Evolutionary conservation across 495 filamentous ascomycete species (phyloP).

Genomic region (Lasiosphaeriaceae sp.): DNA sequence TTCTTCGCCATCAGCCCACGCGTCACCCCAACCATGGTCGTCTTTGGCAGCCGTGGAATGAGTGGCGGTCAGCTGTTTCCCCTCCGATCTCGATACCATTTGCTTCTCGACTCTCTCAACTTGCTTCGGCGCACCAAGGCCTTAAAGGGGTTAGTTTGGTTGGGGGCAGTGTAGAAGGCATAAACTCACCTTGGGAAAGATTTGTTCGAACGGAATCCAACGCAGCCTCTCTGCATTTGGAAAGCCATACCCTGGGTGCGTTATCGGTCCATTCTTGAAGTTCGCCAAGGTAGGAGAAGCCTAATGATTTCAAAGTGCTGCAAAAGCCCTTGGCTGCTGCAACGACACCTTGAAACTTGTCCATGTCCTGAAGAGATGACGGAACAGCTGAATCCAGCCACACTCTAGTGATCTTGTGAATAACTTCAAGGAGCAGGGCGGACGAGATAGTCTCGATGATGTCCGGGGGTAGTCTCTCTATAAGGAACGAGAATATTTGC

Average conservation of each 20-base stretch:
- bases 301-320: constrained; percentile 52
- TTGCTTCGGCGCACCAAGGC: constrained; percentile 56
- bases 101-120: constrained; percentile 86
- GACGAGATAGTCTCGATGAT: constrained; percentile 60
- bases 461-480: constrained; percentile 58
- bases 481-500: constrained; percentile 61
- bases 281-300: constrained; percentile 65
- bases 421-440: constrained; percentile 62
- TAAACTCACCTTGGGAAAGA: constrained; percentile 45
- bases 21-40: constrained; percentile 69
- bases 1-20: constrained; percentile 59
- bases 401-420: constrained; percentile 58
- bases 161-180: not conserved
- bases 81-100: constrained; percentile 64
- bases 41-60: constrained; percentile 43
- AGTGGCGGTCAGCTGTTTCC: constrained; percentile 52
- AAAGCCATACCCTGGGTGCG: constrained; percentile 78
- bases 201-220: constrained; percentile 69
- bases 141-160: not conserved
- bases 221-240: constrained; percentile 73
- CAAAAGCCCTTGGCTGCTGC: constrained; percentile 60
- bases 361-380: constrained; percentile 61
- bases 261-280: constrained; percentile 77
- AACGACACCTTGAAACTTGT: constrained; percentile 63
- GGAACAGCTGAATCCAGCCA: constrained; percentile 80